Conservation (phyloP, 495 filamentous ascomycete species). For the Pyrenula massariospora region DNA sequence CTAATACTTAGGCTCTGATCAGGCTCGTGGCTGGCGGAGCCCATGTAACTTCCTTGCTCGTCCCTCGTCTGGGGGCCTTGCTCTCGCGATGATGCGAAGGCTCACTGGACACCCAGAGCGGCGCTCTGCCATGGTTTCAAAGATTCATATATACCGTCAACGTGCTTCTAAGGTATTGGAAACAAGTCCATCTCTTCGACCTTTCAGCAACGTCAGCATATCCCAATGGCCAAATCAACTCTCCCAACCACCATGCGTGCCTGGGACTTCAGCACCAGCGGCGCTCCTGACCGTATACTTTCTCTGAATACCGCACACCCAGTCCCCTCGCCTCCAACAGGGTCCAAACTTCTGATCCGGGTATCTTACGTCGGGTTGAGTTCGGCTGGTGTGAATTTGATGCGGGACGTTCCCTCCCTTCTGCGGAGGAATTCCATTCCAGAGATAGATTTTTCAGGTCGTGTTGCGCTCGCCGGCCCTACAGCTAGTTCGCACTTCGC, state of each 20-base stretch:
- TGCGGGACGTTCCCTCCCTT: not conserved
- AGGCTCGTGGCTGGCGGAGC: not conserved
- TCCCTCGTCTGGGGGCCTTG: not conserved
- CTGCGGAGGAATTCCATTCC: not conserved
- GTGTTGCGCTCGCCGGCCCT: not conserved
- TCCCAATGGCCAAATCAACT: not conserved
- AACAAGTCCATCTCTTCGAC: not conserved
- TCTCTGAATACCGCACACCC: not conserved
- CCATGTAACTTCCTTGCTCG: not conserved
- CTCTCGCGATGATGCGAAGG: not conserved
- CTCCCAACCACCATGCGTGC: not conserved
- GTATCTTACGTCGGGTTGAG: not conserved
- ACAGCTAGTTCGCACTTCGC: not conserved
- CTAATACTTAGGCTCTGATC: not conserved
- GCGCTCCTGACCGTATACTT: not conserved
- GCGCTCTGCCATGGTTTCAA: not conserved
- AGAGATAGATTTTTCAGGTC: not conserved
- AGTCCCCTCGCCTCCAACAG: not conserved
- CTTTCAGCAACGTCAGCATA: not conserved
- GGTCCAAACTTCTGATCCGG: not conserved
- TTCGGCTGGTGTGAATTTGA: not conserved
- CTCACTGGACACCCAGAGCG: not conserved
- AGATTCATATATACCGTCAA: not conserved
- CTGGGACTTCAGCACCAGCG: not conserved
- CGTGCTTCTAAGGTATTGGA: not conserved